Conservation (phyloP, 2,329 filamentous ascomycete species). For the Calcarisporium arbuscula region DNA sequence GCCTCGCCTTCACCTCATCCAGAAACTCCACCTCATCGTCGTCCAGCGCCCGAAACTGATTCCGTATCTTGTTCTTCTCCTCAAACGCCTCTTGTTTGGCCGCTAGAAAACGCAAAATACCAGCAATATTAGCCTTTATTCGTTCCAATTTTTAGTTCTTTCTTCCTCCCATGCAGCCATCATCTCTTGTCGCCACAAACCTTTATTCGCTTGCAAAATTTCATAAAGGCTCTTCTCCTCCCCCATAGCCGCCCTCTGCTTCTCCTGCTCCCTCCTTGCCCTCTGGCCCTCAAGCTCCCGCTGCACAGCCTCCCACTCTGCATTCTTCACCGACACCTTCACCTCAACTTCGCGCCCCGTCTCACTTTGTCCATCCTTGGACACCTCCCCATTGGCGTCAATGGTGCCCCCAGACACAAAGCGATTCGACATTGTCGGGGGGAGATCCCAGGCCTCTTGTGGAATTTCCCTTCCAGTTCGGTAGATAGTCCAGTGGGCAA, state of each 20-base stretch:
- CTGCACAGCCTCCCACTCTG: slow-evolving; percentile 61
- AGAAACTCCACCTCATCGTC: slow-evolving; percentile 76
- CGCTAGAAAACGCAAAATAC: slow-evolving; percentile 36
- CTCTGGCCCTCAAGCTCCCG: slow-evolving; percentile 57
- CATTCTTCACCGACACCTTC: slow-evolving; percentile 14
- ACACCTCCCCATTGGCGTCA: slow-evolving; percentile 15
- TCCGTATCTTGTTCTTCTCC: slow-evolving; percentile 62
- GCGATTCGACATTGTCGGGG: slow-evolving; percentile 49
- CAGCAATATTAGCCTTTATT: neutral
- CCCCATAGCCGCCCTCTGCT: slow-evolving; percentile 33
- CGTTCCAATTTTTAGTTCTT: neutral
- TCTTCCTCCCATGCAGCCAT: neutral
- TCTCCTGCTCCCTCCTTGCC: slow-evolving; percentile 44
- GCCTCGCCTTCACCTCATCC: slow-evolving; percentile 47
- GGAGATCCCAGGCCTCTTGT: too few relatives aligned
- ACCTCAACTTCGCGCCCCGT: slow-evolving; percentile 6
- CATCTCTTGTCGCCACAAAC: slow-evolving; percentile 37
- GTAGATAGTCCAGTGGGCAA: too few relatives aligned
- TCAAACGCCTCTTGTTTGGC: slow-evolving; percentile 80
- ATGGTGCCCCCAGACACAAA: slow-evolving; percentile 53
- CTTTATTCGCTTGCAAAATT: slow-evolving; percentile 75
- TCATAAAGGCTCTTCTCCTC: slow-evolving; percentile 63
- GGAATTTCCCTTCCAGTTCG: too few relatives aligned
- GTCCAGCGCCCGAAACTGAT: slow-evolving; percentile 72
- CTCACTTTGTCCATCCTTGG: slow-evolving; percentile 14